Percentiles rank a stretch among this genome's conserved stretches.
These are phyloP conservation scores for Xerocomus minutiporus DNA, from an alignment of 1,284 basidiomycete species.

Conservation along the genomic window DNA sequence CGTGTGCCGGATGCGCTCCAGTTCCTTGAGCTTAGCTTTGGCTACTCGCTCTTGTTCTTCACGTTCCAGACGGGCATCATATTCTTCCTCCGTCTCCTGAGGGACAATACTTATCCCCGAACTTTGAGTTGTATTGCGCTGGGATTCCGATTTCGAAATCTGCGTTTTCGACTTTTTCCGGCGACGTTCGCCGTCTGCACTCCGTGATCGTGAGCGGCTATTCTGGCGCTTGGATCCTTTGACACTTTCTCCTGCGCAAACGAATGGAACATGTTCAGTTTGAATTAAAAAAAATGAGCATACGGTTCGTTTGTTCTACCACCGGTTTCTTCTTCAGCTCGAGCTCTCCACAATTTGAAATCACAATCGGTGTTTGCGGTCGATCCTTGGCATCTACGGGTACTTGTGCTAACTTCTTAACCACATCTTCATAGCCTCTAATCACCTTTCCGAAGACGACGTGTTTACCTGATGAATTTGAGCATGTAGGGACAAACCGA, in stretches of 20 bases:
- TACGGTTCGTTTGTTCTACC: slow-evolving; percentile 17
- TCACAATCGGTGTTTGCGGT: slow-evolving; percentile 67
- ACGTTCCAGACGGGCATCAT: slow-evolving; percentile 64
- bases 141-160: slow-evolving; percentile 11
- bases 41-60: slow-evolving; percentile 64
- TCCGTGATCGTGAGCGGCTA: slow-evolving; percentile 30
- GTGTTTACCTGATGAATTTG: slow-evolving; percentile 56
- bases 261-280: background rate
- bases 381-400: slow-evolving; percentile 66
- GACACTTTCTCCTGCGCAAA: slow-evolving; percentile 8
- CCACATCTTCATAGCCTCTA: slow-evolving; percentile 57
- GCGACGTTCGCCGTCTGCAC: slow-evolving; percentile 25
- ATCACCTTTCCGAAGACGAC: slow-evolving; percentile 73
- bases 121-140: slow-evolving; percentile 9
- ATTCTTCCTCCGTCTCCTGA: slow-evolving; percentile 56
- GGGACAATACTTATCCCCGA: slow-evolving; percentile 2
- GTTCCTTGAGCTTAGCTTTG: slow-evolving; percentile 41
- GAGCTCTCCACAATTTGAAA: slow-evolving; percentile 82
- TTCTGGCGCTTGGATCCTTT: slow-evolving; percentile 33
- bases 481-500: slow-evolving; percentile 1
- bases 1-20: slow-evolving; percentile 46
- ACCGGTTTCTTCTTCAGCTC: slow-evolving; percentile 51
- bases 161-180: slow-evolving; percentile 32
- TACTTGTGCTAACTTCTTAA: slow-evolving; percentile 51
- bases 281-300: background rate